Conservation (phyloP, 2,329 filamentous ascomycete species). For the Domatiomyces globalis region DNA sequence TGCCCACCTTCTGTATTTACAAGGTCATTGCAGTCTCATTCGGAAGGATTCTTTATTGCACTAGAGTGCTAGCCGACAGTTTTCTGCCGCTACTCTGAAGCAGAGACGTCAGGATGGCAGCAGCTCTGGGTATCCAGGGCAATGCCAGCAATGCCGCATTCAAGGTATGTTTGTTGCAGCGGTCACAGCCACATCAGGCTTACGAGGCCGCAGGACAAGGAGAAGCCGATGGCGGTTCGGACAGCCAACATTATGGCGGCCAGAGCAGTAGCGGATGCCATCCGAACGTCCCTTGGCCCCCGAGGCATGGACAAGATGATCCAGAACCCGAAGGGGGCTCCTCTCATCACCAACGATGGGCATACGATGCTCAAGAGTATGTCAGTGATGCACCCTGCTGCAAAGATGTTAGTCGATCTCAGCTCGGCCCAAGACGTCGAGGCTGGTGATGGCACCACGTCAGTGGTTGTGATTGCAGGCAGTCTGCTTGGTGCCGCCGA, state of each 20-base stretch:
- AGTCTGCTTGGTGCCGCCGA: conserved; percentile 89
- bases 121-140: conserved; percentile 31
- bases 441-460: conserved; percentile 94
- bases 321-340: conserved; percentile 88
- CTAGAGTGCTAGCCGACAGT: too few species aligned
- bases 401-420: conserved; percentile 96
- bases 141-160: conserved; percentile 50
- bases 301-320: conserved; percentile 99
- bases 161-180: conserved; percentile 37
- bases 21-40: too few species aligned
- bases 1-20: too few species aligned
- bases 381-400: conserved; percentile 98
- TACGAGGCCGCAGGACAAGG: conserved; percentile 51
- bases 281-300: conserved; percentile 89
- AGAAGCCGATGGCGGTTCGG: conserved; percentile 95
- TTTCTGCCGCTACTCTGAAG: background rate
- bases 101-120: conserved; percentile 29
- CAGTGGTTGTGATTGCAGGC: conserved; percentile 93
- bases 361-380: conserved; percentile 99
- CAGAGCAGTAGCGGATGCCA: conserved; percentile 94
- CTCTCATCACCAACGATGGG: conserved; percentile 98
- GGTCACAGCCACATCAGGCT: conserved; percentile 12
- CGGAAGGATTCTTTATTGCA: too few species aligned
- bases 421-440: conserved; percentile 96
- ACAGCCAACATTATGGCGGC: conserved; percentile 95